These are phyloP conservation scores for Pseudoneurospora amorphoporcata DNA, from an alignment of 495 filamentous ascomycete species.

Conservation along the genomic window DNA sequence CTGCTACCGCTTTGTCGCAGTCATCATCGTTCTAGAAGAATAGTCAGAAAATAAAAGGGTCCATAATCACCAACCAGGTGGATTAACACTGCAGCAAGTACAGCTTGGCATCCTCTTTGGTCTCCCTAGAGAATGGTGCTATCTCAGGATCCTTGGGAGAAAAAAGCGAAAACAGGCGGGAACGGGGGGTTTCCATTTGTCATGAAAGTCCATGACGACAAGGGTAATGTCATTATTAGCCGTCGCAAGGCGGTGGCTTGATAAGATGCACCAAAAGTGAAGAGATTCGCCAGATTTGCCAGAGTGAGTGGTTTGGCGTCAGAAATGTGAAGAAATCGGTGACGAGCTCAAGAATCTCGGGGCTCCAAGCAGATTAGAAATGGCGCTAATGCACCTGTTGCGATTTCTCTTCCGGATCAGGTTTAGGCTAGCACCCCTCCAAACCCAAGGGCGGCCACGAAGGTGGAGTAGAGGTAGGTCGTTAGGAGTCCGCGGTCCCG, in stretches of 20 bases:
- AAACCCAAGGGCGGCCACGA: not conserved
- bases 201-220: not conserved
- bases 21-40: not conserved
- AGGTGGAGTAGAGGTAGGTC: not conserved
- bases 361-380: not conserved
- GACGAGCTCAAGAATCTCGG: not conserved
- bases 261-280: not conserved
- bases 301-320: not conserved
- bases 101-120: slow-evolving; percentile 3
- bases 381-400: not conserved
- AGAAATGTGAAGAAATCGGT: not conserved
- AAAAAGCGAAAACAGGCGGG: not conserved
- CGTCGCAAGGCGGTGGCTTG: not conserved
- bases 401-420: not conserved
- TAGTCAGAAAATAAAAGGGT: not conserved
- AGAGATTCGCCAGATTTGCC: not conserved
- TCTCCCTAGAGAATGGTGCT: not conserved
- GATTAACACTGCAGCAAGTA: slow-evolving; percentile 1
- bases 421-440: not conserved
- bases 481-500: not conserved
- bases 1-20: not conserved
- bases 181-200: not conserved
- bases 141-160: not conserved
- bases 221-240: not conserved
- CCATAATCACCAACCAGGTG: not conserved